Evolutionary conservation across 495 filamentous ascomycete species (phyloP), one percentile per base, ranked within the genome.

Genomic region (Aspergillus haitiensis): DNA sequence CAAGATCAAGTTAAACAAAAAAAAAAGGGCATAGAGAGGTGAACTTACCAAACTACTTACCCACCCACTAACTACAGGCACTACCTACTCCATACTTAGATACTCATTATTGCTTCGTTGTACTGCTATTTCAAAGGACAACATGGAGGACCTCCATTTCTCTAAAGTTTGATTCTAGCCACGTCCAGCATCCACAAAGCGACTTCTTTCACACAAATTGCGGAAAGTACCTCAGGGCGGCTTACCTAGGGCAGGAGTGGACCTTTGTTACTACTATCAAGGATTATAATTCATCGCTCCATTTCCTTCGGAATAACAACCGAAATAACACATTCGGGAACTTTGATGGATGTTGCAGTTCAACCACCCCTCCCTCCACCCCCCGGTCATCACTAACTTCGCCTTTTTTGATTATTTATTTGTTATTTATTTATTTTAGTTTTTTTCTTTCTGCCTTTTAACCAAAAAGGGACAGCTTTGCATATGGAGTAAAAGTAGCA

Each of bases 391-490:
- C 21, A 27, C 21, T 31, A 37, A 51, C 48, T 18, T 18, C 37
- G 36, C 33, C 31, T 15, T 13, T 39, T n/a, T 13, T 40, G 18
- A 37, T 36, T 7, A 44, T 37, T 37, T 27, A 27, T 44, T 37
- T 11, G 6, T 11, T 55, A 2, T 18, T 18, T 18, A 18, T 15
- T 21, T 8, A 9, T 37, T 55, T 16, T 32, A 6, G 18, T 5
- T 37, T 18, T 42, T 21, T 42, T 11, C 27, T 31, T 16, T 11
- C 7, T 52, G 32, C 6, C 15, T 34, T 51, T 34, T 58, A 42
- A 51, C 56, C 56, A 51, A 47, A 58, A 58, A 33, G 34, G 44
- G 56, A 31, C 36, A 52, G 46, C 47, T 16, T 33, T 44, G 56
- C 56, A 58, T 33, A 27, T 56, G 40, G 32, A 56, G 40, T 34